Evolutionary conservation across 192 early-diverging fungal genomes (phyloP), one percentile per base, ranked within the genome.

Genomic region (Haplosporangium gracile): DNA sequence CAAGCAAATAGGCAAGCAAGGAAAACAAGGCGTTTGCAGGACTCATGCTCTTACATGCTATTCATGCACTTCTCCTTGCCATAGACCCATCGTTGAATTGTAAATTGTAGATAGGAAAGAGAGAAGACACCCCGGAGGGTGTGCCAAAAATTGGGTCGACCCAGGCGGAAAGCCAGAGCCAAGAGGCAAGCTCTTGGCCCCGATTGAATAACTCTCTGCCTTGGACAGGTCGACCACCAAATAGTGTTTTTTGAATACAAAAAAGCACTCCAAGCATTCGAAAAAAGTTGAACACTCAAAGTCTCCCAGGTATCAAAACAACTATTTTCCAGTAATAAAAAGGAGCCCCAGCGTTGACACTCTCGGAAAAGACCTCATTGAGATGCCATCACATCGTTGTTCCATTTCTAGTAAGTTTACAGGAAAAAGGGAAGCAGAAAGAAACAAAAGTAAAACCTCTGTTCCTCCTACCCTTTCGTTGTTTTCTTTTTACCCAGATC

Each of bases 81-180:
- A 5, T 51, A 51, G 11, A 45, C n/a, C n/a, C 57, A 60, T 29
- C 9, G 57, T 43, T 34, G 11, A 7, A 13, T 47, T 75, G 51
- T 75, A 51, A 57, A 38, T 75, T 22, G 63, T 38, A 73, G 57
- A 71, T 29, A 55, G 34, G 29, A 47, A 51, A 51, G 16, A 20
- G 49, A 51, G 49, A 51, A 51, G 69, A 53, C 77, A 57, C 72
- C 60, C 74, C 69, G 11, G 70, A 57, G 76, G 63, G 72, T 69
- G 72, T 83, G 77, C 82, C 82, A 83, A 83, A 83, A 83, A 83
- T 83, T 83, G 82, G 82, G 77, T 69, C 29, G 77, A 78, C 77
- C 77, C 82, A 75, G 77, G 72, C 72, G 55, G 43, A 26, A 60
- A 83, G 82, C 82, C 82, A 49, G 65, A 34, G 20, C 3, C n/a